Evolutionary conservation across 2,329 filamentous ascomycete species (phyloP), one percentile per base, ranked within the genome.

Genomic region (Aurifilum marmelostoma): DNA sequence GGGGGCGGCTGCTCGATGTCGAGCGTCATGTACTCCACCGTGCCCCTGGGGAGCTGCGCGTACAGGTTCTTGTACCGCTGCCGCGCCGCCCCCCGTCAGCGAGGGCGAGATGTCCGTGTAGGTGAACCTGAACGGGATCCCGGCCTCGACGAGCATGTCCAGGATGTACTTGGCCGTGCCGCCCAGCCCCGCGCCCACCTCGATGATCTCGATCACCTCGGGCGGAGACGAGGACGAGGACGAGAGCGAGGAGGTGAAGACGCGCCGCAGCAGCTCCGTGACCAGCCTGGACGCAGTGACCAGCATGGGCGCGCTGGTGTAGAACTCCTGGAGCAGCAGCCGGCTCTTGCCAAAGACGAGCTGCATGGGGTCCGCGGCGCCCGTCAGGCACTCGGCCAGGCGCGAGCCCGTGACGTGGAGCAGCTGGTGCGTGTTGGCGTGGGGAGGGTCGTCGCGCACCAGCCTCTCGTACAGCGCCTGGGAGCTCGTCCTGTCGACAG

Each of bases 101-200:
- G 75, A 74, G 0, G 73, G 41, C 0, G 82, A 80, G 5, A 84
- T 64, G 54, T 84, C 82, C 1, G 81, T 83, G 67, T 83, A 80
- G 1, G 79, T 81, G 67, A 83, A 83, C 7, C 75, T 67, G 21
- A 83, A 71, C 0, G 71, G 68, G 1, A 80, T 66, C 5, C 72
- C 73, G 0, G 68, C 60, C 1, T 34, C 39, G 0, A 66, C 67
- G 0, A 84, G 74, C 1, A 70, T 50, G 0, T 74, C 67, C 0
- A 80, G 65, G 1, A 83, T 37, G 1, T 73, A 66, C 18, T 69
- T 71, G 0, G 82, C 81, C 0, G 82, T 83, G 0, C 79, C 81
- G 3, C 82, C 82, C 0, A 80, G 82, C 11, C 82, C 82, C 1
- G 77, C 81, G 0, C 82, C 82, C 14, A 83, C 69, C 71, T 84